Percentiles rank a stretch among this genome's conserved stretches.
These are phyloP conservation scores for Vigna reflexopilosa DNA, from an alignment of 306 rosid genomes.

Conservation along the genomic window DNA sequence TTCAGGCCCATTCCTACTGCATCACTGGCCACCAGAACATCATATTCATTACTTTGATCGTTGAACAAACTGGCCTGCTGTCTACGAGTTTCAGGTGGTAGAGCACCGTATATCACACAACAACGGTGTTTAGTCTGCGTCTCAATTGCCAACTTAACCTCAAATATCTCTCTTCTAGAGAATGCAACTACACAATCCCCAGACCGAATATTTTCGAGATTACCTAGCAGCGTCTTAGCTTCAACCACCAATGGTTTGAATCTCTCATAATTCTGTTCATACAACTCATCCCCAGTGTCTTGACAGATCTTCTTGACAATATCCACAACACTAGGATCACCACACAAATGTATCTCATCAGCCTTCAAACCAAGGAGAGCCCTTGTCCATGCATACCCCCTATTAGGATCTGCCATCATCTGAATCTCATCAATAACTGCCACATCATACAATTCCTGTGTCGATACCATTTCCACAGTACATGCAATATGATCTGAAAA, in stretches of 20 bases:
- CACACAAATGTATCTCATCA: slow-evolving; percentile 84
- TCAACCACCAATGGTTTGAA: slow-evolving; percentile 94
- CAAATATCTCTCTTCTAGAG: slow-evolving; percentile 95
- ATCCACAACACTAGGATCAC: slow-evolving; percentile 89
- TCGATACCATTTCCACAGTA: slow-evolving; percentile 92
- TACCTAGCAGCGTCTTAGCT: slow-evolving; percentile 87
- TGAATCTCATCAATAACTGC: slow-evolving; percentile 94
- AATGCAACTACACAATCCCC: slow-evolving; percentile 98
- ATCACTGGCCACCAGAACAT: slow-evolving; percentile 93
- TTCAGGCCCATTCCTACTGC: slow-evolving; percentile 98
- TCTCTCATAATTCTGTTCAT: slow-evolving; percentile 81
- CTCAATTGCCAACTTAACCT: slow-evolving; percentile 85
- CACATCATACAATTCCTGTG: slow-evolving; percentile 80
- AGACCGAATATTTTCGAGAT: slow-evolving; percentile 74
- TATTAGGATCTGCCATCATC: slow-evolving; percentile 74
- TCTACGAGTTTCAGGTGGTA: slow-evolving; percentile 93
- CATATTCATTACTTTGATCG: slow-evolving; percentile 76
- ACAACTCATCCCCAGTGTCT: slow-evolving; percentile 83
- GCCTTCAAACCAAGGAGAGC: slow-evolving; percentile 92
- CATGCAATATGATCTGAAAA: slow-evolving; percentile 83
- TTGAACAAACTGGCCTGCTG: slow-evolving; percentile 89
- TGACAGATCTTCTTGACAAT: slow-evolving; percentile 73
- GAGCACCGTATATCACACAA: slow-evolving; percentile 90
- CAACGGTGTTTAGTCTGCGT: slow-evolving; percentile 78
- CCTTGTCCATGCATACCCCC: slow-evolving; percentile 93